A percentile compares a stretch with the other conserved stretches of the same genome.
These are phyloP conservation scores for Drechslerella stenobrocha DNA, from an alignment of 2,329 filamentous ascomycete genomes.

Conservation along the genomic window DNA sequence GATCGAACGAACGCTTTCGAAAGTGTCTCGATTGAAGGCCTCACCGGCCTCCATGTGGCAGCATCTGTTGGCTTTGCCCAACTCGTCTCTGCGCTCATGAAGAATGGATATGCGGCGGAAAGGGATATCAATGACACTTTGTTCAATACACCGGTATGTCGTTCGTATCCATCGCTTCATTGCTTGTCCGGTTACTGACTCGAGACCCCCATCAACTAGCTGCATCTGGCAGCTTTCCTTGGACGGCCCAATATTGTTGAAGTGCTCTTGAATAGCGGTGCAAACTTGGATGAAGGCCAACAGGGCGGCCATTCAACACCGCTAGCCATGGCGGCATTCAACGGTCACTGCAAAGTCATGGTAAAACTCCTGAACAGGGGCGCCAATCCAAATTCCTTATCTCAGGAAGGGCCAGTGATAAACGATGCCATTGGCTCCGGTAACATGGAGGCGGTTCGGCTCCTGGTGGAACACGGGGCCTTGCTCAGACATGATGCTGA, in stretches of 20 bases:
- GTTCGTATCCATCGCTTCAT: neutral
- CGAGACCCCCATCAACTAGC: slow-evolving; percentile 26
- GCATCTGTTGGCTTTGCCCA: slow-evolving; percentile 56
- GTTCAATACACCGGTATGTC: slow-evolving; percentile 55
- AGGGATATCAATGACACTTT: slow-evolving; percentile 54
- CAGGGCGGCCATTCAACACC: slow-evolving; percentile 55
- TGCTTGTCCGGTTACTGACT: neutral
- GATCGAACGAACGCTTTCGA: slow-evolving; percentile 54
- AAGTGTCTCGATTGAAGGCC: slow-evolving; percentile 52
- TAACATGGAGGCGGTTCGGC: slow-evolving; percentile 56
- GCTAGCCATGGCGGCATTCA: slow-evolving; percentile 56
- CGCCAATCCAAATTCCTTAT: slow-evolving; percentile 56
- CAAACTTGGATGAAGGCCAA: slow-evolving; percentile 55
- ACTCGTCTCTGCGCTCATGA: slow-evolving; percentile 56
- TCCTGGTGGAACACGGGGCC: slow-evolving; percentile 57
- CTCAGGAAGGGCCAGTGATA: slow-evolving; percentile 55
- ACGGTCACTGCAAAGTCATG: slow-evolving; percentile 57
- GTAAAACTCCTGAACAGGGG: slow-evolving; percentile 56
- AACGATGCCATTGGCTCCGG: slow-evolving; percentile 58
- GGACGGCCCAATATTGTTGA: slow-evolving; percentile 56
- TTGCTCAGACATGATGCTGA: slow-evolving; percentile 55
- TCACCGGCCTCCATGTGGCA: slow-evolving; percentile 57
- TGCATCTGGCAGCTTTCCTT: slow-evolving; percentile 55
- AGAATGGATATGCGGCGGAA: slow-evolving; percentile 56
- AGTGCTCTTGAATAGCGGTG: slow-evolving; percentile 55